phyloP scores from a whole-genome alignment of 805 yeast genomes.

The Candida sphagnicola region DNA sequence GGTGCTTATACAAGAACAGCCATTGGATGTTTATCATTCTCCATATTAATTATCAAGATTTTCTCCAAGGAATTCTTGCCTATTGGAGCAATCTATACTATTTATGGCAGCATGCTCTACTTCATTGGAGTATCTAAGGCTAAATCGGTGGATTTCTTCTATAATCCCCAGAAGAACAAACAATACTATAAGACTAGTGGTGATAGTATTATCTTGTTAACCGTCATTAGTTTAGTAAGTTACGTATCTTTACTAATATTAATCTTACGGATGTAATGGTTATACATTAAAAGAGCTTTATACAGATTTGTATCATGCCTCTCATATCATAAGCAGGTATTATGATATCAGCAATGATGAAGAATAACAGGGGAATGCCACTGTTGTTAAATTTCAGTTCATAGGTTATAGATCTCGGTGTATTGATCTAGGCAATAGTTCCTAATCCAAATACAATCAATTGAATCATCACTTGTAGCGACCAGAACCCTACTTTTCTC shows the following conservation, averaged over 20 bases:
- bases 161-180: slow-evolving; percentile 31
- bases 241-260: slow-evolving; percentile 51
- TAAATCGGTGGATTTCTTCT: slow-evolving; percentile 31
- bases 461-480: slow-evolving; percentile 80
- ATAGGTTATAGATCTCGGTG: neutral
- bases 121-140: slow-evolving; percentile 37
- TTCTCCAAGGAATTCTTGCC: slow-evolving; percentile 63
- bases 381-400: neutral
- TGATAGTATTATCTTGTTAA: slow-evolving; percentile 50
- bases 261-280: slow-evolving; percentile 37
- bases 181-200: slow-evolving; percentile 60
- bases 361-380: neutral
- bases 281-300: neutral
- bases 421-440: slow-evolving; percentile 26
- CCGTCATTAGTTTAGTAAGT: slow-evolving; percentile 46
- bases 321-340: no score
- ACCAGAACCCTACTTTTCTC: slow-evolving; percentile 89
- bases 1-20: slow-evolving; percentile 80
- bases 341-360: no score
- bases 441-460: slow-evolving; percentile 79
- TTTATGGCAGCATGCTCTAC: slow-evolving; percentile 48
- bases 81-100: slow-evolving; percentile 61
- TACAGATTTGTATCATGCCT: no score
- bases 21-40: slow-evolving; percentile 61
- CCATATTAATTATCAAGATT: slow-evolving; percentile 59